phyloP scores from a whole-genome alignment of 2,329 filamentous ascomycete species.

The Cytospora mali region DNA sequence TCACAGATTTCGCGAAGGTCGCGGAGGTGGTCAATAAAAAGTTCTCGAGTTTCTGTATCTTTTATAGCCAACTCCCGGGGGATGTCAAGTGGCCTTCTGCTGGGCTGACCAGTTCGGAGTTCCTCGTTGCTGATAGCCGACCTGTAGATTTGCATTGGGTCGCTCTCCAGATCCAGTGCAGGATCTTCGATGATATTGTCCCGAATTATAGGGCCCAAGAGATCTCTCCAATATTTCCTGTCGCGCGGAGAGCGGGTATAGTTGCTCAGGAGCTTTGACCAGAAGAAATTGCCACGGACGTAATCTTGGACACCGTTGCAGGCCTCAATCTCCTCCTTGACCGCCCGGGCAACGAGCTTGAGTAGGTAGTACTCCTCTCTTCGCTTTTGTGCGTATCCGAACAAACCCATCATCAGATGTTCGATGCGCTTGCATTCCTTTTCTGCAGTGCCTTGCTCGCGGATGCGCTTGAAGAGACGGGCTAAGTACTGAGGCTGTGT shows the following conservation, averaged over 20 bases:
- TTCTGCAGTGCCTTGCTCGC: slow-evolving; percentile 82
- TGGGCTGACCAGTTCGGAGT: slow-evolving; percentile 83
- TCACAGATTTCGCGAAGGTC: slow-evolving; percentile 94
- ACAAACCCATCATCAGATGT: slow-evolving; percentile 92
- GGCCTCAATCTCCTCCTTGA: slow-evolving; percentile 81
- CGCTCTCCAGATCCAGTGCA: slow-evolving; percentile 89
- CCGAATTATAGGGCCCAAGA: slow-evolving; percentile 81
- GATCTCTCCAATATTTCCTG: slow-evolving; percentile 85
- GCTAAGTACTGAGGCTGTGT: slow-evolving; percentile 95
- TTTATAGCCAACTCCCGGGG: slow-evolving; percentile 93
- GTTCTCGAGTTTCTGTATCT: slow-evolving; percentile 86
- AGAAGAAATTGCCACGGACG: slow-evolving; percentile 88
- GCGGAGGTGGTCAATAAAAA: slow-evolving; percentile 92
- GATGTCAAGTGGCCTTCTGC: slow-evolving; percentile 79
- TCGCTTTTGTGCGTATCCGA: slow-evolving; percentile 95
- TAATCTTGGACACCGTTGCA: slow-evolving; percentile 79
- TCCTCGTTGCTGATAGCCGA: slow-evolving; percentile 98
- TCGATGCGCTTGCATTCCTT: slow-evolving; percentile 93
- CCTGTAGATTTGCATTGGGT: slow-evolving; percentile 95
- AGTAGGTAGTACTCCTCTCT: slow-evolving; percentile 96
- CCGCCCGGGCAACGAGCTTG: slow-evolving; percentile 80
- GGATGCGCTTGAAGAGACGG: slow-evolving; percentile 79
- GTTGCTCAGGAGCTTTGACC: slow-evolving; percentile 81
- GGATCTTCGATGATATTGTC: slow-evolving; percentile 94
- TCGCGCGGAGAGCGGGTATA: slow-evolving; percentile 92